Percentiles rank a stretch among this genome's conserved stretches.
Evolutionary conservation across 2,329 filamentous ascomycete species (phyloP).

Genomic region (Teratosphaeria nubilosa): DNA sequence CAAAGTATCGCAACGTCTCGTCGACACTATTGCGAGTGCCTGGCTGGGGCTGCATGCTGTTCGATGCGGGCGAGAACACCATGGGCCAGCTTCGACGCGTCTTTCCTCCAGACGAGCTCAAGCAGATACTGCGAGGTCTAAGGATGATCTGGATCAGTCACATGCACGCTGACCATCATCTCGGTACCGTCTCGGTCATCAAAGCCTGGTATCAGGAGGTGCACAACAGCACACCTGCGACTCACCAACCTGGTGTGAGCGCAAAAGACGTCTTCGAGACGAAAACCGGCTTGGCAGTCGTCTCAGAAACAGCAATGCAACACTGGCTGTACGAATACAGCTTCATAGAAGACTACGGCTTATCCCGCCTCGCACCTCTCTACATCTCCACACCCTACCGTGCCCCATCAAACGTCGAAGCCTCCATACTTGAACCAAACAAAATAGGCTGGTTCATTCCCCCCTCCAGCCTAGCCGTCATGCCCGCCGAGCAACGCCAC

Average conservation of each 20-base stretch:
- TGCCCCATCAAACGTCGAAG: slow-evolving; percentile 8
- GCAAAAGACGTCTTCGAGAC: slow-evolving; percentile 14
- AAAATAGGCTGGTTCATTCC: slow-evolving; percentile 26
- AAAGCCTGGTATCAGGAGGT: slow-evolving; percentile 63
- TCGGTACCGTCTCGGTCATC: slow-evolving; percentile 74
- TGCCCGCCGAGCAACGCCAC: slow-evolving; percentile 19
- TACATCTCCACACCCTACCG: slow-evolving; percentile 20
- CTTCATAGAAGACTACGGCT: slow-evolving; percentile 66
- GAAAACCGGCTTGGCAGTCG: slow-evolving; percentile 45
- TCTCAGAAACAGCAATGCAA: slow-evolving; percentile 62
- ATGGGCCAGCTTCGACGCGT: slow-evolving; percentile 74
- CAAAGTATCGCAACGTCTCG: slow-evolving; percentile 92
- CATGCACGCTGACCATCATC: slow-evolving; percentile 89
- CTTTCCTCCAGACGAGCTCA: slow-evolving; percentile 54
- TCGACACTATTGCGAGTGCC: slow-evolving; percentile 77
- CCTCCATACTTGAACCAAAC: not conserved
- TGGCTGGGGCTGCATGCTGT: slow-evolving; percentile 73
- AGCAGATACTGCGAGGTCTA: slow-evolving; percentile 65
- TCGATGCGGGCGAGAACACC: slow-evolving; percentile 89
- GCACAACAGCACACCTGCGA: slow-evolving; percentile 26
- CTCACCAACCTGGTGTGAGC: slow-evolving; percentile 14
- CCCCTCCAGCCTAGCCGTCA: slow-evolving; percentile 12
- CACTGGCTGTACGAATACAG: slow-evolving; percentile 71
- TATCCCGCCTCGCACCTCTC: slow-evolving; percentile 47
- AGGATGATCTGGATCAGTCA: slow-evolving; percentile 88